phyloP scores from a whole-genome alignment of 768 basidiomycete genomes.

The Gloeophyllum trabeum region DNA sequence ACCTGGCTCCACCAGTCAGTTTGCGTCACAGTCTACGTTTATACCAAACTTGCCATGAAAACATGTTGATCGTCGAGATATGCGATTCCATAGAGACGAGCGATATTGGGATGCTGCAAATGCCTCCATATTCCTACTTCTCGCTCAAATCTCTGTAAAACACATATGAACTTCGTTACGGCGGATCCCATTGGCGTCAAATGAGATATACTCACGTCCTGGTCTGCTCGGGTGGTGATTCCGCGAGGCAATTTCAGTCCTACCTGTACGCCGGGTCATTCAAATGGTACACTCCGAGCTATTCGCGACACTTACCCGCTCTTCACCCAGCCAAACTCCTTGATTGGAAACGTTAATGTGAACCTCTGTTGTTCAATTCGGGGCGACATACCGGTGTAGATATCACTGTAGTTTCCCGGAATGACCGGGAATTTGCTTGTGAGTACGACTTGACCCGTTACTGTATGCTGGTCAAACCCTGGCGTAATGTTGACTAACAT shows the following conservation, averaged over 20 bases:
- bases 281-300: too few species aligned
- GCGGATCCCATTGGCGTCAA: too few species aligned
- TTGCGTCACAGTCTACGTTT: background rate
- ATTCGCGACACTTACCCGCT: background rate
- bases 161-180: too few species aligned
- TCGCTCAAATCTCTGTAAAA: constrained; percentile 4
- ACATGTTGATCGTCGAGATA: constrained; percentile 3
- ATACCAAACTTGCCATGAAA: constrained; percentile 3
- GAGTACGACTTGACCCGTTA: constrained; percentile 4
- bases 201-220: too few species aligned
- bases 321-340: constrained; percentile 5
- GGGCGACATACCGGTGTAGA: constrained; percentile 8
- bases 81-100: constrained; percentile 7
- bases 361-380: background rate
- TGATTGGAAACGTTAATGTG: constrained; percentile 1
- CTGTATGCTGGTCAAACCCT: constrained; percentile 1
- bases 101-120: constrained; percentile 7
- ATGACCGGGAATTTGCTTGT: constrained; percentile 6
- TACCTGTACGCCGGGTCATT: background rate
- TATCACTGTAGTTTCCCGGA: constrained; percentile 7
- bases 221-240: too few species aligned
- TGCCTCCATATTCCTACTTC: constrained; percentile 10
- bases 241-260: background rate
- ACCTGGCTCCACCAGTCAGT: constrained; percentile 3
- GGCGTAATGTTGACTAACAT: background rate